phyloP scores from a whole-genome alignment of 441 rosid species.

The Hura crepitans region DNA sequence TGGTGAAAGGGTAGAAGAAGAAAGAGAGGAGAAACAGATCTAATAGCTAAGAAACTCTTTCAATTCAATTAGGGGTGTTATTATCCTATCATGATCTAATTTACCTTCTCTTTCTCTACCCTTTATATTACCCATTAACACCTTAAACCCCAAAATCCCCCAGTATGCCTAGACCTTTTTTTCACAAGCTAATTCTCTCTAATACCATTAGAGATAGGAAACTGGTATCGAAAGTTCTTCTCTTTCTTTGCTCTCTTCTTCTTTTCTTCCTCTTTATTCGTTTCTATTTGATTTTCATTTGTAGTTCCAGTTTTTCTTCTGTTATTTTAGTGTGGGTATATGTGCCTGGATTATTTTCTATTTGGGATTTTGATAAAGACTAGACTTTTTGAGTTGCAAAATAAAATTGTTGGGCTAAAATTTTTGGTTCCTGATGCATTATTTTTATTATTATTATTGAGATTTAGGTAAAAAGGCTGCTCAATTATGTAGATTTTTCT shows the following conservation, averaged over 20 bases:
- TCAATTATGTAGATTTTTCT: neutral
- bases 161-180: slow-evolving; percentile 86
- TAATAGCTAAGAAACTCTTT: too few relatives aligned
- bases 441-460: neutral
- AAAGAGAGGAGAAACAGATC: too few relatives aligned
- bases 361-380: slow-evolving; percentile 1
- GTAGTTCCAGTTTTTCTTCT: neutral
- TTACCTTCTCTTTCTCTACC: too few relatives aligned
- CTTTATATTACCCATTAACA: slow-evolving; percentile 1
- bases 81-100: too few relatives aligned
- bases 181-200: slow-evolving; percentile 78
- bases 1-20: too few relatives aligned
- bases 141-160: neutral
- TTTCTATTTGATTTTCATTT: neutral
- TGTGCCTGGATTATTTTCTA: neutral
- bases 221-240: slow-evolving; percentile 49
- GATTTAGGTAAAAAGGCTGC: neutral
- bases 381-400: neutral
- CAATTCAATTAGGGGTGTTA: too few relatives aligned
- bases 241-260: neutral
- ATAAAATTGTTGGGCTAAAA: neutral
- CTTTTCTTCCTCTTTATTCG: neutral
- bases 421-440: neutral
- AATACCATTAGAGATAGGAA: slow-evolving; percentile 64
- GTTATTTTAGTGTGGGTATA: neutral